Evolutionary conservation across 768 basidiomycete genomes (phyloP), one percentile per base, ranked within the genome.

Genomic region (Lactarius pseudohatsudake): DNA sequence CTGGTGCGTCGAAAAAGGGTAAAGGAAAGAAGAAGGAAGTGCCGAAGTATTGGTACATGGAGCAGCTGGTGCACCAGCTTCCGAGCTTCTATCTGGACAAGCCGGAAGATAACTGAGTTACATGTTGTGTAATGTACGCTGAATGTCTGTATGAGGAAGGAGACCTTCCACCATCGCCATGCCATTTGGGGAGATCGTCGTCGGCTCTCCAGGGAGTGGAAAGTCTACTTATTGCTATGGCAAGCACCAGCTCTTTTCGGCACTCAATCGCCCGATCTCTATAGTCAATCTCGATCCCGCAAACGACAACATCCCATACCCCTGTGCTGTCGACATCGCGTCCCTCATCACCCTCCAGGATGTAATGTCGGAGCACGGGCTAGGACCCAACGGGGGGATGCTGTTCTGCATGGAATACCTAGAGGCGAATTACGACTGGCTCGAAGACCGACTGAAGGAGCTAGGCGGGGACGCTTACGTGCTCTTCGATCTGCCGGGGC

Each of bases 251-350:
- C 89, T 98, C 20, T 90, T 96, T 73, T 87, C 86, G 15, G 96
- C 94, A 2, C 85, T 98, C 47, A 79, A 85, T 32, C 86, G 96
- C 0, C 94, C 94, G 2, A 88, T 98, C 54, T 85, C 92, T 41
- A 82, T 98, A 69, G 89, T 98, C 66, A 99, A 98, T 79, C 85
- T 99, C 63, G 97, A 99, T 75, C 96, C 97, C 0, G 97, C 97
- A 26, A 95, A 96, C 26, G 70, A 70, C 64, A 80, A 83, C 65
- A 89, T 96, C 34, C 89, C 94, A 28, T 99, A 98, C 77, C 94
- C 94, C 34, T 96, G 94, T 74, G 86, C 91, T 0, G 81, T 99
- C 74, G 87, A 91, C 74, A 90, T 98, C 59, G 82, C 90, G 0
- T 85, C 86, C 0, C 84, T 98, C 62, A 91, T 99, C 75, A 94